Evolutionary conservation across 108 stramenopile species (phyloP).

Genomic region (Epithemia pelagica): DNA sequence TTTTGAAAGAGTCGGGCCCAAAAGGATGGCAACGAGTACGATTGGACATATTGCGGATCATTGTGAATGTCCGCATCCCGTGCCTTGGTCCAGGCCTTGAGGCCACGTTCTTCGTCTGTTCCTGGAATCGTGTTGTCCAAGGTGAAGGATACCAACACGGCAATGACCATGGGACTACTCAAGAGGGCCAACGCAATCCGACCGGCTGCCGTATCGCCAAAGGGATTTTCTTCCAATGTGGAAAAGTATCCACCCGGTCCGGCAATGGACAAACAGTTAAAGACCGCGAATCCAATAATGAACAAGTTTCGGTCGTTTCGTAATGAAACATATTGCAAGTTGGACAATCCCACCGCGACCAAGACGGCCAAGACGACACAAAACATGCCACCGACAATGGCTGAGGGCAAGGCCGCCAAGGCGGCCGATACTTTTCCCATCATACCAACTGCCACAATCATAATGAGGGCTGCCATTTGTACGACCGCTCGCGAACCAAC

Average conservation of each 20-base stretch:
- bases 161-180: constrained; percentile 30
- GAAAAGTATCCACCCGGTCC: constrained; percentile 30
- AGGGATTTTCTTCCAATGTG: constrained; percentile 18
- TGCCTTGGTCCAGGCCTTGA: constrained; percentile 18
- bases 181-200: constrained; percentile 21
- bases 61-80: constrained; percentile 17
- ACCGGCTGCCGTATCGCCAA: constrained; percentile 19
- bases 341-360: constrained; percentile 32
- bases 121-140: constrained; percentile 25
- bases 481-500: constrained; percentile 30
- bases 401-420: constrained; percentile 27
- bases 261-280: constrained; percentile 25
- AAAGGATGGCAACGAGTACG: constrained; percentile 21
- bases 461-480: constrained; percentile 23
- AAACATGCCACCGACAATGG: constrained; percentile 25
- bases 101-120: constrained; percentile 17
- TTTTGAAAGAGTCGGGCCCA: constrained; percentile 18
- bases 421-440: constrained; percentile 24
- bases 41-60: constrained; percentile 28
- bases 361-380: constrained; percentile 29
- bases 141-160: constrained; percentile 22
- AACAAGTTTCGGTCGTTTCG: constrained; percentile 23
- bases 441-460: constrained; percentile 22
- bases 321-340: constrained; percentile 28
- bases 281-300: constrained; percentile 30